Base-by-base conservation (phyloP, 306 rosid species). In the Inga laurina region DNA sequence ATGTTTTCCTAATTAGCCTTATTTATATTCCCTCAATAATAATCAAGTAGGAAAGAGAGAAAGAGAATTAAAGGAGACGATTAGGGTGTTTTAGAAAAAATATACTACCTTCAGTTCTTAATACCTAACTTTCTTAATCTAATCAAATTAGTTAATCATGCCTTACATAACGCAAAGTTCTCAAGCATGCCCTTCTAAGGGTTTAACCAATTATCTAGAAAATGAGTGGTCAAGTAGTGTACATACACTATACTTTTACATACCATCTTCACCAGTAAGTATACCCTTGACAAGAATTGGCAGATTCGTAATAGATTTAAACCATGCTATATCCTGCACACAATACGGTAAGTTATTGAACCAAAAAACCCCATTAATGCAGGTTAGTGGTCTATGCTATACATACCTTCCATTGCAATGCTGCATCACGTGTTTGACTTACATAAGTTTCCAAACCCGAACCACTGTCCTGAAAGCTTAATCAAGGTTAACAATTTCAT, bases 351-450 rank as follows among this genome's bases (percentile, higher is more conserved):
- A 32, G 48, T 82, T 14, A 81, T 39, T 14, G 4, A 3, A 21
- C 14, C 0, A 73, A 35, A 78, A 39, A 39, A 39, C 1, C 43
- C 43, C 43, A 39, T 39, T 8, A 39, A 39, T 39, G 1, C 43
- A 39, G 43, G 43, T 39, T 39, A 39, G 43, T 39, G 43, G 43
- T 39, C 8, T 39, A 6, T 74, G 34, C 34, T 34, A 27, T 52
- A 12, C 65, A 8, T 87, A 92, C 95, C 90, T 89, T 74, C 97
- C 97, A 92, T 56, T 78, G 15, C 64, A 92, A 78, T 30, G 97
- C 89, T 82, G 90, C 84, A 66, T 90, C 97, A 0, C 52, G 9
- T 3, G 78, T 73, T 72, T 39, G 82, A 2, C 77, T 86, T 16
- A 81, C 87, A 76, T 12, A 86, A 79, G 84, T 71, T 85, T 83